Evolutionary conservation across 177 flowering plant genomes (phyloP), one percentile per base, ranked within the genome.

Genomic region (Vitis hybrid): DNA sequence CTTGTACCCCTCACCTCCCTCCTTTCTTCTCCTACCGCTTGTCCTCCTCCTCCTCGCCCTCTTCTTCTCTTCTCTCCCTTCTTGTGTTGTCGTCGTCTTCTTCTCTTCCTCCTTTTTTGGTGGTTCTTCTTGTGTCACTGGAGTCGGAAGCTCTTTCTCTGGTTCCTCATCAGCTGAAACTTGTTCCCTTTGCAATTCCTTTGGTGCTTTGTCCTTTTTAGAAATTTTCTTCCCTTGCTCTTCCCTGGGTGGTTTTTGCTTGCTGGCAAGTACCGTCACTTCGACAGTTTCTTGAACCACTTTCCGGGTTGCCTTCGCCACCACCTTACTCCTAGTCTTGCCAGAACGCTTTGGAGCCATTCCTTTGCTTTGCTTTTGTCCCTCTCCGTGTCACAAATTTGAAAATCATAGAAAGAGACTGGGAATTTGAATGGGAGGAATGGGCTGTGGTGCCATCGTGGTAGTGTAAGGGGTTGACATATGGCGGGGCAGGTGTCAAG

Each of bases 261-360:
- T 66, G 63, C 20, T 58, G 17, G 50, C 67, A 7, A 69, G 27
- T 0, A 83, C 69, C 1, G 76, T 35, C 49, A 84, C 73, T 55
- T 72, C 15, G 14, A 82, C 71, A 2, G 81, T 80, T 61, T 76
- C 74, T 70, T 70, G n/a, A 9, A 79, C 78, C 1, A 78, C 73
- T 57, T 71, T 79, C 73, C 35, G 80, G 4, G 77, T 75, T 10
- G 78, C 60, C 46, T 49, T 78, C 30, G 58, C 55, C 17, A 70
- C 76, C 9, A 75, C 74, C 35, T 41, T 41, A 41, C 48, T 41
- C 48, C 9, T 41, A 6, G 50, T 75, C 69, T 67, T 80, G 14
- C 12, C 65, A 17, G 60, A 0, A 5, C 78, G 66, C 78, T 77
- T 78, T 65, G 87, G 85, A 65, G 81, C 82, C 85, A 84, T 84